Evolutionary conservation across 2,329 filamentous ascomycete species (phyloP).

Genomic region (Talaromyces sp.): DNA sequence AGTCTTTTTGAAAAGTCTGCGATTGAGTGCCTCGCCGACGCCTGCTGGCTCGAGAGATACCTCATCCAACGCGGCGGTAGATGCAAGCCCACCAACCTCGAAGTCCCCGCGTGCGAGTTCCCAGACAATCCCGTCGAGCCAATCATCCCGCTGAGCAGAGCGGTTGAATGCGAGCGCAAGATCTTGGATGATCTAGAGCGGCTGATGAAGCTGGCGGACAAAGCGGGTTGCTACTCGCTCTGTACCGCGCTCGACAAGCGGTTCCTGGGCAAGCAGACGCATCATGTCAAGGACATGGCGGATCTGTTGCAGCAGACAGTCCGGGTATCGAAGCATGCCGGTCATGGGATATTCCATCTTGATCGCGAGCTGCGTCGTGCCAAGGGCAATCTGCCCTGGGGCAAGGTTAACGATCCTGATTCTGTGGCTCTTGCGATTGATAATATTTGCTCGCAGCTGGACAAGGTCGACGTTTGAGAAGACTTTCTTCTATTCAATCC

Average conservation of each 20-base stretch:
- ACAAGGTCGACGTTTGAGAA: neutral
- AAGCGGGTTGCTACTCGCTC: slow-evolving; percentile 13
- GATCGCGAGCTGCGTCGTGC: slow-evolving; percentile 15
- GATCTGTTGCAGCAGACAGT: slow-evolving; percentile 19
- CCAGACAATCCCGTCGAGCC: slow-evolving; percentile 20
- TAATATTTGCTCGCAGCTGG: neutral
- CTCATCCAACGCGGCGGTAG: slow-evolving; percentile 19
- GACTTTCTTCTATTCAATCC: neutral
- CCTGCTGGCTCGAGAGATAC: slow-evolving; percentile 20
- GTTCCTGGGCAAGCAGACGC: slow-evolving; percentile 18
- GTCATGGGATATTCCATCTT: slow-evolving; percentile 17
- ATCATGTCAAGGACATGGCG: slow-evolving; percentile 19
- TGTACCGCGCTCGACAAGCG: slow-evolving; percentile 14
- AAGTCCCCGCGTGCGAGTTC: slow-evolving; percentile 16
- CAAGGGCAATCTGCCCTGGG: slow-evolving; percentile 14
- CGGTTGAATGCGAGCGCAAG: slow-evolving; percentile 14
- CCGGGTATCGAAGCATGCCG: slow-evolving; percentile 19
- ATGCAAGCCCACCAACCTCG: slow-evolving; percentile 18
- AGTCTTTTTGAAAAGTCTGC: slow-evolving; percentile 19
- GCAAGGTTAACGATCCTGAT: slow-evolving; percentile 17
- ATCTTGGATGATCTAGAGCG: slow-evolving; percentile 19
- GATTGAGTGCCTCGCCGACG: slow-evolving; percentile 17
- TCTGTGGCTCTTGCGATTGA: neutral
- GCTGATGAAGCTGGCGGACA: slow-evolving; percentile 13
- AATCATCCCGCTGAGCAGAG: slow-evolving; percentile 15